Conservation (phyloP, 148 eudicot genomes). For the Fagopyrum esculentum region DNA sequence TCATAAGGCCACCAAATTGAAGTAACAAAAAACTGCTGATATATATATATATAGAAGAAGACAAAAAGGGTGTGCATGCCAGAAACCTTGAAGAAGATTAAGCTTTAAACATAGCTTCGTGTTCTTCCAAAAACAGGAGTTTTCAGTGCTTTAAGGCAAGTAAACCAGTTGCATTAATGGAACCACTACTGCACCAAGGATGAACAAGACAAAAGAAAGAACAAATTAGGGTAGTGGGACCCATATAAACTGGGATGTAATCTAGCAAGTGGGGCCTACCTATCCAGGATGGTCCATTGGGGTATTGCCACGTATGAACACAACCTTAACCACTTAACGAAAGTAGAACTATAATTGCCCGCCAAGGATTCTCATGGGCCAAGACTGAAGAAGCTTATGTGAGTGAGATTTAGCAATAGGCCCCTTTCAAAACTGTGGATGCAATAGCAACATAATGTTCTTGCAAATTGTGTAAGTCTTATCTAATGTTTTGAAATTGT, state of each 20-base stretch:
- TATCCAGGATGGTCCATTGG: slow-evolving; percentile 33
- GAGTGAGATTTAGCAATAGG: background rate
- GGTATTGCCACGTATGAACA: slow-evolving; percentile 24
- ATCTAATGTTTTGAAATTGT: background rate
- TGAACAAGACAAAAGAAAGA: background rate
- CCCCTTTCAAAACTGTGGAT: background rate
- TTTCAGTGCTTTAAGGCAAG: background rate
- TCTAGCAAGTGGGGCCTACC: slow-evolving; percentile 12
- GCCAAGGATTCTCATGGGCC: slow-evolving; percentile 10
- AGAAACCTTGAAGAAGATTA: background rate
- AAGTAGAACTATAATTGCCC: slow-evolving; percentile 15
- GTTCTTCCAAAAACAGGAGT: background rate
- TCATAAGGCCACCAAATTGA: background rate
- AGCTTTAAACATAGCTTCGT: background rate
- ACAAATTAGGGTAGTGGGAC: background rate
- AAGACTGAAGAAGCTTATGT: background rate
- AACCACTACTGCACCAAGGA: background rate
- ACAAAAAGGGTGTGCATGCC: slow-evolving; percentile 4
- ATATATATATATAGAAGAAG: background rate
- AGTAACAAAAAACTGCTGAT: background rate
- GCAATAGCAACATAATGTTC: background rate
- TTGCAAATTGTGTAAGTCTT: background rate
- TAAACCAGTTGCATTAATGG: slow-evolving; percentile 6
- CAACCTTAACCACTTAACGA: background rate
- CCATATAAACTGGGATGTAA: background rate